Conservation (phyloP, 805 yeast species). For the Helenozyma rhizophorensis region DNA sequence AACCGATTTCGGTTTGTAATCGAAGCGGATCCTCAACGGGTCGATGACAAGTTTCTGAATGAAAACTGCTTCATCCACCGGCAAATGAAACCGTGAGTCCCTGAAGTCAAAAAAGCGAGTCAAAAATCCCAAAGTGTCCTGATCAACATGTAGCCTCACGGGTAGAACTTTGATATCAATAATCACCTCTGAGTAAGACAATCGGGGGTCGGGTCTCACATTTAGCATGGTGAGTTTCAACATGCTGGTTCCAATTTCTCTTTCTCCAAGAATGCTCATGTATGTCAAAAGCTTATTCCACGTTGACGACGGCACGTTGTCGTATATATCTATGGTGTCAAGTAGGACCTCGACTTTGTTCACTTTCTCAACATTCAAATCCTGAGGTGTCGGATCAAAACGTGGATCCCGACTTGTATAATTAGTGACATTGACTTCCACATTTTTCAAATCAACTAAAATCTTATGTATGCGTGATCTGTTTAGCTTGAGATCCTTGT, state of each 20-base stretch:
- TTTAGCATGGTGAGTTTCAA: slow-evolving; percentile 48
- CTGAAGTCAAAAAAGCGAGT: slow-evolving; percentile 77
- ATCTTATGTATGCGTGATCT: slow-evolving; percentile 64
- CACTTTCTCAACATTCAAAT: slow-evolving; percentile 38
- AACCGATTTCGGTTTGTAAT: slow-evolving; percentile 87
- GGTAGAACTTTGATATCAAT: slow-evolving; percentile 61
- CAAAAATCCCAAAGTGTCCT: slow-evolving; percentile 84
- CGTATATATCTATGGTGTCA: slow-evolving; percentile 57
- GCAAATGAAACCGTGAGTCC: slow-evolving; percentile 60
- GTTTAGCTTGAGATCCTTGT: slow-evolving; percentile 50
- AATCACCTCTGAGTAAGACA: slow-evolving; percentile 68
- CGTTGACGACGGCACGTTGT: slow-evolving; percentile 79
- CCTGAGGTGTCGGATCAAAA: slow-evolving; percentile 28
- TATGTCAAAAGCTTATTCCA: slow-evolving; percentile 83
- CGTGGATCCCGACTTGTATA: slow-evolving; percentile 46
- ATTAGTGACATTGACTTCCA: slow-evolving; percentile 45
- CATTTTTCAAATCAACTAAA: slow-evolving; percentile 48
- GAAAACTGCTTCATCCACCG: slow-evolving; percentile 63
- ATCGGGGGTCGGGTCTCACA: slow-evolving; percentile 56
- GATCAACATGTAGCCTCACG: slow-evolving; percentile 80
- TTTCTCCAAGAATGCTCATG: slow-evolving; percentile 62
- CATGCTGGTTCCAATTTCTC: slow-evolving; percentile 69
- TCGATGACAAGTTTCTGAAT: slow-evolving; percentile 65
- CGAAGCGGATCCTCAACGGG: slow-evolving; percentile 61
- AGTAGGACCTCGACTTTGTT: slow-evolving; percentile 47